phyloP scores from a whole-genome alignment of 2,329 filamentous ascomycete genomes.

The Sclerotinia glacialis region DNA sequence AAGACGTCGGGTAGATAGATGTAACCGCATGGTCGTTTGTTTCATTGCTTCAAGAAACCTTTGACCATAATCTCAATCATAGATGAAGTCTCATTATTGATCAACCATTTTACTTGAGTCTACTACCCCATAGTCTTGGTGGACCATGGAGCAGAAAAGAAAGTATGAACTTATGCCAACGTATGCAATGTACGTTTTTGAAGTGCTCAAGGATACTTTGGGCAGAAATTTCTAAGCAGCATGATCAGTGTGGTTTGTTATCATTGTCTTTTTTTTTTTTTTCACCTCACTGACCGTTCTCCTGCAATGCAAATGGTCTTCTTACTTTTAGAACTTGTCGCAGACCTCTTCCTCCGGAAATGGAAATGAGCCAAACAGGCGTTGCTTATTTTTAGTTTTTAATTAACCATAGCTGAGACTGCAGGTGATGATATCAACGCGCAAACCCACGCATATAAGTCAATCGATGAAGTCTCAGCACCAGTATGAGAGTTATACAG shows the following conservation, averaged over 20 bases:
- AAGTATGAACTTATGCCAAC: not conserved
- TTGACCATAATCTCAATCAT: not conserved
- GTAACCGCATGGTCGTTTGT: not conserved
- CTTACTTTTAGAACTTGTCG: no score
- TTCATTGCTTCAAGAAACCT: not conserved
- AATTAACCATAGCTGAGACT: no score
- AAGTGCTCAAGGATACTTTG: not conserved
- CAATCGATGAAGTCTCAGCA: no score
- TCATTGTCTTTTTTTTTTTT: no score
- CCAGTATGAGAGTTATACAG: no score
- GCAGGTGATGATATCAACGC: no score
- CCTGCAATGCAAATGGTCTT: not conserved
- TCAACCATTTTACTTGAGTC: not conserved
- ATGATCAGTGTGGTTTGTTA: no score
- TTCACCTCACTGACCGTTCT: not conserved
- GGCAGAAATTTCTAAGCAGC: no score
- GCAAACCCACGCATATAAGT: no score
- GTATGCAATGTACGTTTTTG: not conserved
- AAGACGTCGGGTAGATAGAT: slow-evolving; percentile 8
- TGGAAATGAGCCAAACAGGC: no score
- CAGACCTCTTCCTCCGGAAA: no score
- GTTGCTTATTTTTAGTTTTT: no score
- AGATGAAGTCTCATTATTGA: not conserved
- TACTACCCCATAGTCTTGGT: not conserved
- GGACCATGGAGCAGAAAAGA: not conserved